Evolutionary conservation across 1,284 basidiomycete genomes (phyloP), one percentile per base, ranked within the genome.

Genomic region (Marasmius sp.): DNA sequence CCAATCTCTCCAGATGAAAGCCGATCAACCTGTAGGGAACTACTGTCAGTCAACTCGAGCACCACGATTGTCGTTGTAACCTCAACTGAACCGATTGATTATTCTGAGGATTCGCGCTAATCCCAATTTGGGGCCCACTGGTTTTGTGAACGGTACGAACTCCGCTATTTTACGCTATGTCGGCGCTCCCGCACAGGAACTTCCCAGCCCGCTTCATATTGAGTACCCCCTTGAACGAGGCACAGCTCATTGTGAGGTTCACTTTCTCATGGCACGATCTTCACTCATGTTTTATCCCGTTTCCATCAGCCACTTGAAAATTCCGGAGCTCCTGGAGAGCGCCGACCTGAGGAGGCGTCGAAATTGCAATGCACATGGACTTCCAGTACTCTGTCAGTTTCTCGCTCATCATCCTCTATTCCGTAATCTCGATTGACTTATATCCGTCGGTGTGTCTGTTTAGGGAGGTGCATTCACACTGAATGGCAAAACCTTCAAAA

Each of bases 91-190:
- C n/a, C 57, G 47, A 9, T 39, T 27, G 11, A 6, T 41, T 12
- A 20, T 39, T 5, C 14, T 43, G 36, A 22, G 77, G 71, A 71
- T 73, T 33, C 71, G 70, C 11, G 69, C 71, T 16, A 52, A 65
- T n/a, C 69, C 73, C 2, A 69, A 63, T 53, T 53, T 61, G 33
- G 67, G 50, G 14, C 53, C 51, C 5, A 57, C 61, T 9, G 65
- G 64, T 9, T 73, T 77, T 53, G 65, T 47, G 0, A 67, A 65
- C 10, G 74, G 74, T 10, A 64, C 72, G 39, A 79, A 79, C 59
- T 66, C 70, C 39, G 82, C 79, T 1, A 79, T 84, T 49, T 59
- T 84, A 33, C 75, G 77, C 20, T 84, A 84, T 61, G 60, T 57
- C 0, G 79, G 78, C 10, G 81, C 81, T 7, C 61, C 70, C 0